phyloP scores from a whole-genome alignment of 1,284 basidiomycete species.

The Wallemia hederae region DNA sequence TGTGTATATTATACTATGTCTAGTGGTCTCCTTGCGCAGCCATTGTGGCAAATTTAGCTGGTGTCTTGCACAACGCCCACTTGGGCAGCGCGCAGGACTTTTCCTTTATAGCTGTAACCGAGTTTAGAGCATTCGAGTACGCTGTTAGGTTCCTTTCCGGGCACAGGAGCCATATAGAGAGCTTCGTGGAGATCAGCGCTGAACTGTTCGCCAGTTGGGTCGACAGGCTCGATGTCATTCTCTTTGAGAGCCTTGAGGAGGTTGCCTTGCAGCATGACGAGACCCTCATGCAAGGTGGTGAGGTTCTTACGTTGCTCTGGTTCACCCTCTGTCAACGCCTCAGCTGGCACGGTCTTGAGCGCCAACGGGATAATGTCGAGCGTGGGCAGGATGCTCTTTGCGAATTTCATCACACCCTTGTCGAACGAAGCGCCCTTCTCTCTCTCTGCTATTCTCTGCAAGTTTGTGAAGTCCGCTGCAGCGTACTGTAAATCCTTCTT shows the following conservation, averaged over 20 bases:
- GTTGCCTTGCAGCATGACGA: neutral
- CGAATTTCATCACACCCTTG: neutral
- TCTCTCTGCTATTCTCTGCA: neutral
- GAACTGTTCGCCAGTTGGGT: neutral
- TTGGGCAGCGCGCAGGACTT: neutral
- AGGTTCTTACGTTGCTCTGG: neutral
- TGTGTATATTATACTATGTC: neutral
- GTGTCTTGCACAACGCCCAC: neutral
- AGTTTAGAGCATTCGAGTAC: neutral
- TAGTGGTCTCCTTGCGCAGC: neutral
- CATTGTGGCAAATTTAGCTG: neutral
- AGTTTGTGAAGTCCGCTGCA: neutral
- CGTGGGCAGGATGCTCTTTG: neutral
- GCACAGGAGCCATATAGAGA: neutral
- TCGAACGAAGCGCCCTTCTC: neutral
- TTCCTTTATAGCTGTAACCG: neutral
- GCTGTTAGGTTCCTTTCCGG: neutral
- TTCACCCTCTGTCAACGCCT: neutral
- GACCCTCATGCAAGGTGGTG: neutral
- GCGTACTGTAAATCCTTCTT: neutral
- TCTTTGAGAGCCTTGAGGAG: neutral
- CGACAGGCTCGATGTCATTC: neutral
- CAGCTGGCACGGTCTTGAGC: neutral
- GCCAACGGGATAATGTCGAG: neutral
- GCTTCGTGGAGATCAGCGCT: neutral